Conservation (phyloP, 2,329 filamentous ascomycete genomes). For the Cordyceps fumosorosea region DNA sequence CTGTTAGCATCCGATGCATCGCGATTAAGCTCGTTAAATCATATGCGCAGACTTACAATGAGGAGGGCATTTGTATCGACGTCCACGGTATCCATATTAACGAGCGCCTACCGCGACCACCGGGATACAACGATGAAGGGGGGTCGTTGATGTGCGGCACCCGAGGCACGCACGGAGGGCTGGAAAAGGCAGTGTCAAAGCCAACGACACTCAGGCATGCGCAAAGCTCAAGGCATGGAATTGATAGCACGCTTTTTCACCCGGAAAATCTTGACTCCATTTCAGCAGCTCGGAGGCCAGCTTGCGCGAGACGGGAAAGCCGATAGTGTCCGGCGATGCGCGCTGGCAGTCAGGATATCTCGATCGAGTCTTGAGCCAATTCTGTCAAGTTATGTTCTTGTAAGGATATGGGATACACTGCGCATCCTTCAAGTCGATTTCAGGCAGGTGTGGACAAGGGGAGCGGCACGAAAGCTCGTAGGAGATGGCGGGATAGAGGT, state of each 20-base stretch:
- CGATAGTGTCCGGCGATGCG: neutral
- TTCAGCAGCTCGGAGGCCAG: neutral
- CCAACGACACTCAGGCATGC: neutral
- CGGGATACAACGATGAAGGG: neutral
- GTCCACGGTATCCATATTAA: constrained; percentile 56
- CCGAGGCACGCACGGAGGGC: neutral
- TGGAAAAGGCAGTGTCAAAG: neutral
- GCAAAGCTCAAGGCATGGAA: neutral
- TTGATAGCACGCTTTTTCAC: neutral
- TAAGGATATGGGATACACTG: neutral
- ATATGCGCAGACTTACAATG: constrained; percentile 39
- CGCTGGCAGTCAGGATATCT: neutral
- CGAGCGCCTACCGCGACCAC: neutral
- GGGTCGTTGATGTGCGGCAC: neutral
- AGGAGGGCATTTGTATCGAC: constrained; percentile 56
- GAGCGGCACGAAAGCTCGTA: constrained; percentile 1
- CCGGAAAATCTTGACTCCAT: constrained; percentile 2
- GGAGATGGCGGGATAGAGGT: neutral
- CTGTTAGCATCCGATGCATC: constrained; percentile 14
- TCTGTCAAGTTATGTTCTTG: neutral
- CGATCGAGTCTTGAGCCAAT: neutral
- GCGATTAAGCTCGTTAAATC: constrained; percentile 8
- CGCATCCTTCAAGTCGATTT: neutral
- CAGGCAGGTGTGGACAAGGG: neutral
- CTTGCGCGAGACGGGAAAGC: neutral